Percentiles rank a stretch among this genome's conserved stretches.
Evolutionary conservation across 2,329 filamentous ascomycete genomes (phyloP).

Genomic region (Fusarium globosum): DNA sequence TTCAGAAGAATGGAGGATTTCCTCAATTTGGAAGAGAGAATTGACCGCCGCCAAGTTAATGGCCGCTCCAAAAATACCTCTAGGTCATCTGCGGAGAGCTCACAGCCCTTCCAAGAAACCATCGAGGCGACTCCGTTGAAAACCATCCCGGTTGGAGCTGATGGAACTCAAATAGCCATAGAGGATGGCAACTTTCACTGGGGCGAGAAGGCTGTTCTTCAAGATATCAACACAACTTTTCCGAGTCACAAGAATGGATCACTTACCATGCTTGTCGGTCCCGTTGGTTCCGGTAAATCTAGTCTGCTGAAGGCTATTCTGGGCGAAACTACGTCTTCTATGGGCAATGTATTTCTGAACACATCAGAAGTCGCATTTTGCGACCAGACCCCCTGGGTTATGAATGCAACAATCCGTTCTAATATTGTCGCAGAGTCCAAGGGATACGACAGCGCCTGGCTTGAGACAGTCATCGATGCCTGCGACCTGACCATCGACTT

Average conservation of each 20-base stretch:
- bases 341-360: slow-evolving; percentile 39
- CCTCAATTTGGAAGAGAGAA: slow-evolving; percentile 38
- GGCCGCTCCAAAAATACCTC: neutral
- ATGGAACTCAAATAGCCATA: slow-evolving; percentile 33
- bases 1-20: slow-evolving; percentile 49
- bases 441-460: slow-evolving; percentile 47
- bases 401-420: slow-evolving; percentile 49
- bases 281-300: slow-evolving; percentile 49
- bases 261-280: slow-evolving; percentile 47
- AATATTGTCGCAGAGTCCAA: slow-evolving; percentile 51
- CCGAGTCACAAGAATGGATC: slow-evolving; percentile 35
- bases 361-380: slow-evolving; percentile 46
- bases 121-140: slow-evolving; percentile 22
- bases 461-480: slow-evolving; percentile 47
- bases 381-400: slow-evolving; percentile 48
- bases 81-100: neutral
- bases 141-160: neutral
- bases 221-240: slow-evolving; percentile 41
- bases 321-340: slow-evolving; percentile 40
- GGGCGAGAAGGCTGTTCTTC: slow-evolving; percentile 43
- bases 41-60: slow-evolving; percentile 39
- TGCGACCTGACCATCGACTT: slow-evolving; percentile 51
- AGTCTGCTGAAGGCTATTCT: slow-evolving; percentile 48
- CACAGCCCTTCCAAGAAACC: neutral
- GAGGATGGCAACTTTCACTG: slow-evolving; percentile 43